These are phyloP conservation scores for Cyberlindnera saturnus DNA, from an alignment of 805 yeast genomes.

Conservation along the genomic window DNA sequence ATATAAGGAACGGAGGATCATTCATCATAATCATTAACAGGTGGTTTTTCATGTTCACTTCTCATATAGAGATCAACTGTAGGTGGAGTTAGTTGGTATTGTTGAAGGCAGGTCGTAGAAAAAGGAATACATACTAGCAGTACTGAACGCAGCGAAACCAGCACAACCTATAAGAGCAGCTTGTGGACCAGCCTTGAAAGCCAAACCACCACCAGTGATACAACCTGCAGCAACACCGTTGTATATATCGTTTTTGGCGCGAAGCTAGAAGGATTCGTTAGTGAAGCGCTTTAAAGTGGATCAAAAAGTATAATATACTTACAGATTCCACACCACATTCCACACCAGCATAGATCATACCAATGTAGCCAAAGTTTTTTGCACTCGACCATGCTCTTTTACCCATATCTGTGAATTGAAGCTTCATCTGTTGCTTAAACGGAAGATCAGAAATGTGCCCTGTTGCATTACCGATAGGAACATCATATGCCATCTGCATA, in stretches of 20 bases:
- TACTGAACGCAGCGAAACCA: conserved; percentile 93
- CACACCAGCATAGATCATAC: conserved; percentile 85
- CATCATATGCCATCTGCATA: conserved; percentile 64
- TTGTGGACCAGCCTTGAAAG: conserved; percentile 88
- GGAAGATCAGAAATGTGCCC: conserved; percentile 76
- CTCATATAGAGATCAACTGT: conserved; percentile 72
- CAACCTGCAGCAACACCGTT: conserved; percentile 94
- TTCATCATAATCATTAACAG: conserved; percentile 78
- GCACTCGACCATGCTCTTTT: conserved; percentile 83
- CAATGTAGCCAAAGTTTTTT: conserved; percentile 89
- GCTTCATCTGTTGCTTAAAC: conserved; percentile 83
- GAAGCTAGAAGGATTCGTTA: conserved; percentile 13
- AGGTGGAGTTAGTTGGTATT: conserved; percentile 1
- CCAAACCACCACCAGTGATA: conserved; percentile 93
- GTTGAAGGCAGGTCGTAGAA: background rate
- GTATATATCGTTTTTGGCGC: conserved; percentile 89
- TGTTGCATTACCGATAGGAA: conserved; percentile 56
- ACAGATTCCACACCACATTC: conserved; percentile 84
- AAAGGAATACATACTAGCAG: conserved; percentile 41
- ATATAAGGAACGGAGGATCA: conserved; percentile 17
- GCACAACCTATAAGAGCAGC: conserved; percentile 92
- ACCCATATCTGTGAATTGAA: conserved; percentile 91
- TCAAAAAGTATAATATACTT: background rate
- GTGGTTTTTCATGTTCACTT: conserved; percentile 79
- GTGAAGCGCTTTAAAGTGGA: background rate